Evolutionary conservation across 768 basidiomycete species (phyloP).

Genomic region (Dendrothele bispora): DNA sequence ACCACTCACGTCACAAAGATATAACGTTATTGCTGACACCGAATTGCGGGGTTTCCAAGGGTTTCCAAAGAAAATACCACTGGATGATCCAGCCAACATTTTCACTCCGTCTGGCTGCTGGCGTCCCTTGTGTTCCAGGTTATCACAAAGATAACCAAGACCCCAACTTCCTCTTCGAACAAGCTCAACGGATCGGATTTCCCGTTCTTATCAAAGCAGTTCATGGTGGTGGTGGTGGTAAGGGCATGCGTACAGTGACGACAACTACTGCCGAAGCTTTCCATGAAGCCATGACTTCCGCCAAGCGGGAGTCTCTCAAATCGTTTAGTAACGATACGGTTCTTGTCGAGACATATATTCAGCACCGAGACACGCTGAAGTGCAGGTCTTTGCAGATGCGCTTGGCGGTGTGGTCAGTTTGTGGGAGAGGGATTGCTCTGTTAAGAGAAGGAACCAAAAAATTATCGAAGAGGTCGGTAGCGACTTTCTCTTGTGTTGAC

Average conservation of each 20-base stretch:
- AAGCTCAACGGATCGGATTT: constrained; percentile 78
- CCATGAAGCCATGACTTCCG: constrained; percentile 77
- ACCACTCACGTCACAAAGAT: constrained; percentile 34
- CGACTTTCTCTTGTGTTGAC: not conserved
- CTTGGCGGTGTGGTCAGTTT: constrained; percentile 77
- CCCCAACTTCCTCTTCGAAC: constrained; percentile 56
- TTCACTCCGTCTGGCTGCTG: too few relatives aligned
- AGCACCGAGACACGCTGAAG: constrained; percentile 90
- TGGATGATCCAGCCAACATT: too few relatives aligned
- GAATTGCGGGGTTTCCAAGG: not conserved
- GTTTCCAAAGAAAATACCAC: too few relatives aligned
- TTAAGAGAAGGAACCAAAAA: constrained; percentile 91
- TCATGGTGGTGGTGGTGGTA: constrained; percentile 92
- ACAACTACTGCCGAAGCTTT: constrained; percentile 63
- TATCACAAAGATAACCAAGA: constrained; percentile 88
- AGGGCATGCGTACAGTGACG: constrained; percentile 86
- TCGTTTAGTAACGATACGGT: constrained; percentile 86
- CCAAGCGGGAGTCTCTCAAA: constrained; percentile 85
- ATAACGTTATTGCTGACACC: not conserved
- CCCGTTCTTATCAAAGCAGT: constrained; percentile 96
- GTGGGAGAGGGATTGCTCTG: constrained; percentile 94
- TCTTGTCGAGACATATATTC: constrained; percentile 85
- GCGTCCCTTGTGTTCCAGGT: constrained; percentile 91
- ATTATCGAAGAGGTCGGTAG: constrained; percentile 81
- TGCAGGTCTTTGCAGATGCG: constrained; percentile 89